Conservation (phyloP, 2,329 filamentous ascomycete genomes). For the Fusarium mundagurra region DNA sequence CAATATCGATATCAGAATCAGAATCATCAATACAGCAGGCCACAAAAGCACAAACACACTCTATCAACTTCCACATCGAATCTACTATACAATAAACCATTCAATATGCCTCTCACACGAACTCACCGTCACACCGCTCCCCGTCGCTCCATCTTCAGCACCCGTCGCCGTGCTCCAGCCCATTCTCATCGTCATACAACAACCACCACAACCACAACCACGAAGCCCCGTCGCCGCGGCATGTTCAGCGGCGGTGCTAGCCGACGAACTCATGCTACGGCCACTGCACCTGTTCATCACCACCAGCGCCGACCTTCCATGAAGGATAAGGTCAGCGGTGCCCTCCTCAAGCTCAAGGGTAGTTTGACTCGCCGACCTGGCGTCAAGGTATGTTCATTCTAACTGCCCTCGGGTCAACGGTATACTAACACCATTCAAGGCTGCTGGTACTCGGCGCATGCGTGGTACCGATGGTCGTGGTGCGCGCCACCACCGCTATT, state of each 20-base stretch:
- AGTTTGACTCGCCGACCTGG: conserved; percentile 74
- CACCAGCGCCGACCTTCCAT: conserved; percentile 74
- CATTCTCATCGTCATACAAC: conserved; percentile 42
- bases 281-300: conserved; percentile 58
- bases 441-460: conserved; percentile 78
- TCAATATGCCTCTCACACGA: conserved; percentile 47
- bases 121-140: conserved; percentile 40
- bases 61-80: background rate
- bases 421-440: conserved; percentile 54
- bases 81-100: background rate
- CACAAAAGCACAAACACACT: conserved; percentile 11
- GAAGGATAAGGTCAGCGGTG: conserved; percentile 82
- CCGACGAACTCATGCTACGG: conserved; percentile 50
- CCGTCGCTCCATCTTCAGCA: conserved; percentile 43
- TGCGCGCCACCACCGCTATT: conserved; percentile 50
- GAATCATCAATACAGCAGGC: conserved; percentile 1
- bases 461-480: conserved; percentile 77
- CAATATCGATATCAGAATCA: background rate
- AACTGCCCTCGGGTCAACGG: background rate
- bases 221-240: conserved; percentile 53
- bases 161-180: conserved; percentile 38
- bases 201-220: conserved; percentile 52
- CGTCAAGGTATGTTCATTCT: conserved; percentile 67
- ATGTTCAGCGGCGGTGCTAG: conserved; percentile 54
- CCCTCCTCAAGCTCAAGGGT: conserved; percentile 77